Conservation (phyloP, 352 stramenopile species). For the Pythium guiyangense region DNA sequence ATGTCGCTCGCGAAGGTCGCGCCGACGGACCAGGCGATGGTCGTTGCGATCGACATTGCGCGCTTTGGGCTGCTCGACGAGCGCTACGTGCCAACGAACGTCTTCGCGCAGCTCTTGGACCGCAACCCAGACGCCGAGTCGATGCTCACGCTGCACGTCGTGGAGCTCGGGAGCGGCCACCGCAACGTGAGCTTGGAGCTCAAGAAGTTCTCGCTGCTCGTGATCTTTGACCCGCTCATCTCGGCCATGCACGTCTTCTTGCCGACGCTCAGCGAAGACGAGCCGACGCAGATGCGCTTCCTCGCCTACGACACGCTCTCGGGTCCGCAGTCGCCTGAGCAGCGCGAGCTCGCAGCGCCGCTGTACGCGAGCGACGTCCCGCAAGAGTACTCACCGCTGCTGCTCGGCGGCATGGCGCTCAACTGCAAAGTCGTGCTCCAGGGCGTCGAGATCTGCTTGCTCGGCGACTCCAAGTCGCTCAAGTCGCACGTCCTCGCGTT, state of each 20-base stretch:
- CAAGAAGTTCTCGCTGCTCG: conserved; percentile 59
- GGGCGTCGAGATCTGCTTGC: conserved; percentile 66
- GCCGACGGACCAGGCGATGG: conserved; percentile 26
- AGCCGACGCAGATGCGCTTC: conserved; percentile 70
- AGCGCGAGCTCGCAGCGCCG: conserved; percentile 31
- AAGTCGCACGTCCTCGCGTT: conserved; percentile 81
- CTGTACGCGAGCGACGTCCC: conserved; percentile 60
- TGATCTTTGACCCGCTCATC: conserved; percentile 77
- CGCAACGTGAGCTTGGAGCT: conserved; percentile 50
- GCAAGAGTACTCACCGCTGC: conserved; percentile 62
- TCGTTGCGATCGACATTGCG: conserved; percentile 41
- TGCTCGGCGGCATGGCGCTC: conserved; percentile 55
- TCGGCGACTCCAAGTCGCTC: conserved; percentile 64
- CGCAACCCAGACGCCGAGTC: conserved; percentile 55
- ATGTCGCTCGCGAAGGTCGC: conserved; percentile 44
- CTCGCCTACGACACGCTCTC: conserved; percentile 43
- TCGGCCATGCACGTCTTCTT: conserved; percentile 46
- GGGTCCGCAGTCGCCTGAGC: conserved; percentile 47
- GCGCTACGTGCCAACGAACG: conserved; percentile 53
- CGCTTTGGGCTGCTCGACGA: conserved; percentile 75
- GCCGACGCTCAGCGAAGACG: conserved; percentile 61
- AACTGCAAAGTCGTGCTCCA: conserved; percentile 46
- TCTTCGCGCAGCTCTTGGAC: conserved; percentile 72
- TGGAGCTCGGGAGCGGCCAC: conserved; percentile 44
- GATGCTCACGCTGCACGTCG: conserved; percentile 50